These are phyloP conservation scores for Corchorus capsularis DNA, from an alignment of 345 rosid species.

Conservation along the genomic window DNA sequence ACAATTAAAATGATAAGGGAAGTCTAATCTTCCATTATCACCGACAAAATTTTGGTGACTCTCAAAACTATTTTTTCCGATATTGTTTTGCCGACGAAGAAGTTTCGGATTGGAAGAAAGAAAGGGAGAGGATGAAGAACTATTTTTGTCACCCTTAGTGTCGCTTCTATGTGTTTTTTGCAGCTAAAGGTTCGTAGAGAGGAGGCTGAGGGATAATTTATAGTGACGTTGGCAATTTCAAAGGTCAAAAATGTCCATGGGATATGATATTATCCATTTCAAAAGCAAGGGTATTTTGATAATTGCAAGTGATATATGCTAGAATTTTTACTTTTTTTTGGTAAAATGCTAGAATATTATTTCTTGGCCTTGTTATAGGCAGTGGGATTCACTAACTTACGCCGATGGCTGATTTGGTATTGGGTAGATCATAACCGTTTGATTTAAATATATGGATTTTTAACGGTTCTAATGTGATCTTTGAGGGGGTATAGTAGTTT, in stretches of 20 bases:
- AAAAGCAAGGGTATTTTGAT: neutral
- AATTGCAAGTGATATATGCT: neutral
- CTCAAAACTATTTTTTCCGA: neutral
- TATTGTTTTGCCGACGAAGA: constrained; percentile 20
- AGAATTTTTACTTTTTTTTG: too few species aligned
- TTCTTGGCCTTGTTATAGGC: neutral
- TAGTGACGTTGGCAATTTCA: neutral
- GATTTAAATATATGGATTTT: constrained; percentile 25
- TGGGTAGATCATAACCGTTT: constrained; percentile 44
- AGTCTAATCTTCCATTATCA: neutral
- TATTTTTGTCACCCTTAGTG: neutral
- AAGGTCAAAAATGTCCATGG: constrained; percentile 29
- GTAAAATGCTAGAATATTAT: too few species aligned
- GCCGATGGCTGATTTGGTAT: constrained; percentile 28
- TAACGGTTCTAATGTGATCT: neutral
- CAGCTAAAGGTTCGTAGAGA: constrained; percentile 36
- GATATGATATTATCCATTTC: neutral
- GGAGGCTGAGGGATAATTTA: constrained; percentile 30
- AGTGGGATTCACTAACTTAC: constrained; percentile 27
- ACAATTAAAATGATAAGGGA: neutral
- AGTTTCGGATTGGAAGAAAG: neutral
- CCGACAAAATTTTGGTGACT: neutral
- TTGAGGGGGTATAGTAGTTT: constrained; percentile 14
- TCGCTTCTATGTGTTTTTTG: constrained; percentile 28
- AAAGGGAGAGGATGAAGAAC: neutral